These are phyloP conservation scores for Rubus parviflorus DNA, from an alignment of 306 rosid genomes.

Conservation along the genomic window DNA sequence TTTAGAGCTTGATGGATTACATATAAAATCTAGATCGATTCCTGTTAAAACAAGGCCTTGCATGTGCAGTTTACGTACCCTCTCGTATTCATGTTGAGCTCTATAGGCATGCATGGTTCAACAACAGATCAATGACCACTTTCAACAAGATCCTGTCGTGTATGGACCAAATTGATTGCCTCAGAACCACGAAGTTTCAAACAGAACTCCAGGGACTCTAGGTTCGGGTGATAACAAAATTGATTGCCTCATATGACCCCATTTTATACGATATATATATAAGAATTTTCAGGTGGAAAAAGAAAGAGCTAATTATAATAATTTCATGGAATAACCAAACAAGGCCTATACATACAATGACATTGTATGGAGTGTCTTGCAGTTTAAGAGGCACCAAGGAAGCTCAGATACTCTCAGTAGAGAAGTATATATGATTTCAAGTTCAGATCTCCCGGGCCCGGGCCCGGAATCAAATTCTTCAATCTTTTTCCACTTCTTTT, in stretches of 20 bases:
- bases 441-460: conserved; percentile 96
- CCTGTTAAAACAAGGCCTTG: neutral
- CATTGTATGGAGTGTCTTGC: conserved; percentile 4
- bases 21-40: neutral
- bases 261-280: too few relatives aligned
- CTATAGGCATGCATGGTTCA: conserved; percentile 67
- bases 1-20: neutral
- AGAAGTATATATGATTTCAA: conserved; percentile 74
- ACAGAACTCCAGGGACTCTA: conserved; percentile 92
- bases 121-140: conserved; percentile 64
- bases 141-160: conserved; percentile 86
- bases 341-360: neutral
- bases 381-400: conserved; percentile 24
- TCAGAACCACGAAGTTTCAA: conserved; percentile 96
- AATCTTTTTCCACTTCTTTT: too few relatives aligned
- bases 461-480: conserved; percentile 94
- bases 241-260: too few relatives aligned
- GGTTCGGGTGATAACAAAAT: too few relatives aligned
- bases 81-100: conserved; percentile 87
- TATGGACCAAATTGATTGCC: conserved; percentile 91
- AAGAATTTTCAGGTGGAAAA: too few relatives aligned
- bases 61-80: conserved; percentile 38
- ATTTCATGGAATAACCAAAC: conserved; percentile 14
- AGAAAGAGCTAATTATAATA: neutral
- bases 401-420: conserved; percentile 55